These are phyloP conservation scores for Helotiales sp. DNA, from an alignment of 2,329 filamentous ascomycete genomes.

Conservation along the genomic window DNA sequence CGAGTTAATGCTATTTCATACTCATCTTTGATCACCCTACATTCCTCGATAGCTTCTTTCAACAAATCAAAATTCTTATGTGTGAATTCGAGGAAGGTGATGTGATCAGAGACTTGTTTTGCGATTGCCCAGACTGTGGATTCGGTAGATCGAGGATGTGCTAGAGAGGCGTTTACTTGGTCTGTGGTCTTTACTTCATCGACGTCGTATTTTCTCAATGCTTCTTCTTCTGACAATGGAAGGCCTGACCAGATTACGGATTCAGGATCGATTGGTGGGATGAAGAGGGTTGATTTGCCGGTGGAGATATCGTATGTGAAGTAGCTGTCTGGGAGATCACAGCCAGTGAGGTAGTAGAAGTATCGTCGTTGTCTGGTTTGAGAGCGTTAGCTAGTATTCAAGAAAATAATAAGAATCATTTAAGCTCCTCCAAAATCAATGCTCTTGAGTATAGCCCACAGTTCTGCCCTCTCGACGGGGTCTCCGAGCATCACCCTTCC, in stretches of 20 bases:
- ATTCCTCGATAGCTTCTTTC: slow-evolving; percentile 66
- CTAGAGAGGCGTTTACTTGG: slow-evolving; percentile 69
- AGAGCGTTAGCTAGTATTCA: slow-evolving; percentile 1
- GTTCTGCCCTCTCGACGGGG: too few relatives aligned
- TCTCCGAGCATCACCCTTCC: too few relatives aligned
- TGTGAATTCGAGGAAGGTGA: slow-evolving; percentile 71
- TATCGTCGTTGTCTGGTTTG: slow-evolving; percentile 73
- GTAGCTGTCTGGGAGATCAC: slow-evolving; percentile 74
- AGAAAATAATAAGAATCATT: background rate
- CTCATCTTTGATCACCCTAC: slow-evolving; percentile 70
- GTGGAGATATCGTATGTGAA: slow-evolving; percentile 77
- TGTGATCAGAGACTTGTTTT: slow-evolving; percentile 70
- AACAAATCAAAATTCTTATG: slow-evolving; percentile 57
- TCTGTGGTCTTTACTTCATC: slow-evolving; percentile 73
- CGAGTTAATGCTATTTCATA: slow-evolving; percentile 73
- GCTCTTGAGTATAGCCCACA: too few relatives aligned
- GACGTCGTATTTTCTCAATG: slow-evolving; percentile 74
- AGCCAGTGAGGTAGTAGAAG: slow-evolving; percentile 95
- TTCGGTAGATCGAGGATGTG: slow-evolving; percentile 39
- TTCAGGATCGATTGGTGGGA: slow-evolving; percentile 85
- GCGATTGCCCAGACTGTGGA: slow-evolving; percentile 73
- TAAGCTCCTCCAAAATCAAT: too few relatives aligned
- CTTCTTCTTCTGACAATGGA: slow-evolving; percentile 75
- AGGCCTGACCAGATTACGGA: slow-evolving; percentile 92
- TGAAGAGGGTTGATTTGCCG: slow-evolving; percentile 79